These are phyloP conservation scores for Salvia rosmarinus DNA, from an alignment of 257 asterid species.

Conservation along the genomic window DNA sequence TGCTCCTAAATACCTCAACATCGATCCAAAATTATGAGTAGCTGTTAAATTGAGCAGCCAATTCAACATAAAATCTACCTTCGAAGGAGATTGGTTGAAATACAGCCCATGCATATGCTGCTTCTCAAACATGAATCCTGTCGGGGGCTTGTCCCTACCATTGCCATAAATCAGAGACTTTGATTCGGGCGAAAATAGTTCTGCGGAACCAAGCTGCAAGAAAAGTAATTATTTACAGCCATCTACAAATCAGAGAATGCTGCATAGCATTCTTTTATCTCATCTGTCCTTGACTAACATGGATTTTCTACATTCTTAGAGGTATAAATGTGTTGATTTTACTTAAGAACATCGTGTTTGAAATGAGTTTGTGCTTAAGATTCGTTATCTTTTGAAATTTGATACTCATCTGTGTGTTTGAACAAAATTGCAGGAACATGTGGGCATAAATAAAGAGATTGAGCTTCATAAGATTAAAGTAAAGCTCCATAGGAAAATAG, in stretches of 20 bases:
- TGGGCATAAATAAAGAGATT: no score
- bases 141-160: constrained; percentile 88
- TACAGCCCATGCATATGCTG: constrained; percentile 54
- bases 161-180: constrained; percentile 69
- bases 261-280: background rate
- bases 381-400: no score
- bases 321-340: no score
- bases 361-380: no score
- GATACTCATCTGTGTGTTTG: no score
- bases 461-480: no score
- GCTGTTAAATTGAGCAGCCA: background rate
- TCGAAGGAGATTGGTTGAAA: constrained; percentile 36
- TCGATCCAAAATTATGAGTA: background rate
- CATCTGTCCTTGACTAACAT: background rate
- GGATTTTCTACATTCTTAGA: no score
- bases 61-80: constrained; percentile 16
- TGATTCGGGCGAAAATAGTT: constrained; percentile 72
- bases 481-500: background rate
- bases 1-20: background rate
- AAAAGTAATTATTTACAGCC: constrained; percentile 20
- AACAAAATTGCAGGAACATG: no score
- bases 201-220: constrained; percentile 91
- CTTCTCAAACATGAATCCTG: constrained; percentile 87
- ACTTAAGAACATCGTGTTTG: no score
- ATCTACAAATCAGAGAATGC: constrained; percentile 6